These are phyloP conservation scores for Pythium pyrilobum DNA, from an alignment of 352 stramenopile species.

Conservation along the genomic window DNA sequence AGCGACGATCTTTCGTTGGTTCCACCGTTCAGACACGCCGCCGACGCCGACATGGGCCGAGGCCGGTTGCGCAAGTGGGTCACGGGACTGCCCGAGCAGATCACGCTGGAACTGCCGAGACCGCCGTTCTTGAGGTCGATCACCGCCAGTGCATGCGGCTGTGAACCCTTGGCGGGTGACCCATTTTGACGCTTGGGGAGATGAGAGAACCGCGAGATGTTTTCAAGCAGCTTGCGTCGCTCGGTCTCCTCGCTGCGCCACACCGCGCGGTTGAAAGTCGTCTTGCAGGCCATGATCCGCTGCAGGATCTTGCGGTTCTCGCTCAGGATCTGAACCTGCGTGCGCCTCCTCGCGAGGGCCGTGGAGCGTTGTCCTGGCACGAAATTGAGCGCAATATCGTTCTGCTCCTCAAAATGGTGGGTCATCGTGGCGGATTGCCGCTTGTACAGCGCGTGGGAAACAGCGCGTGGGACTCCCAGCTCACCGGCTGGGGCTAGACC, in stretches of 20 bases:
- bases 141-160: neutral
- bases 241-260: slow-evolving; percentile 37
- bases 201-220: slow-evolving; percentile 35
- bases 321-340: slow-evolving; percentile 32
- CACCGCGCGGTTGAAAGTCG: slow-evolving; percentile 32
- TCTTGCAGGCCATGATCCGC: slow-evolving; percentile 39
- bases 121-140: neutral
- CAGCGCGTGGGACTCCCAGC: slow-evolving; percentile 23
- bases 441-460: slow-evolving; percentile 44
- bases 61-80: slow-evolving; percentile 4
- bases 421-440: slow-evolving; percentile 37
- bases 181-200: slow-evolving; percentile 1
- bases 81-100: slow-evolving; percentile 16
- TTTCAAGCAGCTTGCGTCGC: slow-evolving; percentile 30
- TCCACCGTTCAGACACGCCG: too few species aligned
- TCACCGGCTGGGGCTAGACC: slow-evolving; percentile 6
- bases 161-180: neutral
- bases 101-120: neutral
- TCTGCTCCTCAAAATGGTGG: slow-evolving; percentile 46
- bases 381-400: slow-evolving; percentile 33
- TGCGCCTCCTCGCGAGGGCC: slow-evolving; percentile 21
- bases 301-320: slow-evolving; percentile 52
- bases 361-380: slow-evolving; percentile 17
- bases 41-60: slow-evolving; percentile 9
- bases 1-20: too few species aligned